Percentiles rank a stretch among this genome's conserved stretches.
Evolutionary conservation across 352 stramenopile genomes (phyloP).

Genomic region (Phytophthora meadii): DNA sequence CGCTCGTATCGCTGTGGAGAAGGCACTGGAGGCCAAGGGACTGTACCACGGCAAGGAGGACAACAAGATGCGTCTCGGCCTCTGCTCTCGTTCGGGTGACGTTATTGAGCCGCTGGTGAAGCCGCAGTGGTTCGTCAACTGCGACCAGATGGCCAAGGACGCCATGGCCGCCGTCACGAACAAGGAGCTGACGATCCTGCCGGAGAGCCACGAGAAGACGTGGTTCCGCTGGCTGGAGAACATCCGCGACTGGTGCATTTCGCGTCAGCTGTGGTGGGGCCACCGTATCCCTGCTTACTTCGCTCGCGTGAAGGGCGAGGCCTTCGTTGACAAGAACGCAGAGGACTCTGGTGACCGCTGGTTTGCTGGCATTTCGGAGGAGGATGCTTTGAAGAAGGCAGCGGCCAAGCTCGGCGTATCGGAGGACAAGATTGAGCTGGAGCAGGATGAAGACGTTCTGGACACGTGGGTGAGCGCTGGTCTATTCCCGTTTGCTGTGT

Average conservation of each 20-base stretch:
- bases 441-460: constrained; percentile 99
- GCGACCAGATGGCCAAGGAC: constrained; percentile 86
- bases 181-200: constrained; percentile 85
- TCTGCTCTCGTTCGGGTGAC: constrained; percentile 98
- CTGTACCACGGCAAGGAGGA: constrained; percentile 97
- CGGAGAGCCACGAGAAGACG: constrained; percentile 93
- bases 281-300: constrained; percentile 99
- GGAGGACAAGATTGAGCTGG: constrained; percentile 80
- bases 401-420: constrained; percentile 66
- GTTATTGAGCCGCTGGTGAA: constrained; percentile 99
- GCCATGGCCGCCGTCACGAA: constrained; percentile 84
- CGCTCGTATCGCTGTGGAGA: constrained; percentile 86
- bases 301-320: constrained; percentile 86
- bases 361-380: constrained; percentile 80
- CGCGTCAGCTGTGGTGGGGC: constrained; percentile 99
- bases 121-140: constrained; percentile 98
- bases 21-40: constrained; percentile 94
- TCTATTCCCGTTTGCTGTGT: constrained; percentile 95
- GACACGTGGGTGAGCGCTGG: constrained; percentile 99
- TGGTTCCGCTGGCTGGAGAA: constrained; percentile 98
- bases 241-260: constrained; percentile 99
- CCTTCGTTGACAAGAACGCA: constrained; percentile 76
- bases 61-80: constrained; percentile 98
- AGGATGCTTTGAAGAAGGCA: constrained; percentile 92
- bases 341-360: constrained; percentile 67